Conservation (phyloP, 2,329 filamentous ascomycete species). For the Pseudogymnoascus verrucosus region DNA sequence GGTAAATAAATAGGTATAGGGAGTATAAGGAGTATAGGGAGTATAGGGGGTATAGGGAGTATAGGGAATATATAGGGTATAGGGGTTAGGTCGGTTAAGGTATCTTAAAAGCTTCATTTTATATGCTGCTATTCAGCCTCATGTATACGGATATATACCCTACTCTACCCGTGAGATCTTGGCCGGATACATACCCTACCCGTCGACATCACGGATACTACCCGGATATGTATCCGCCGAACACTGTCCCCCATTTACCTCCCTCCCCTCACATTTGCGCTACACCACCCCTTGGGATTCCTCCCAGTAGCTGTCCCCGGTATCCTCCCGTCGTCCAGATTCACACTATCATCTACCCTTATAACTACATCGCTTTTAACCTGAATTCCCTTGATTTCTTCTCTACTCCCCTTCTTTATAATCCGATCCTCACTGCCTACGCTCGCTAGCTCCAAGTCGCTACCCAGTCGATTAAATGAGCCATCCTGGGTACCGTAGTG, state of each 20-base stretch:
- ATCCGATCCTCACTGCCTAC: not conserved
- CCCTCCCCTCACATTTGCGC: not conserved
- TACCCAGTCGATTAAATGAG: not conserved
- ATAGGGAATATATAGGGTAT: too few relatives aligned
- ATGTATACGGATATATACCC: too few relatives aligned
- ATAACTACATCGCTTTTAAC: conserved; percentile 1
- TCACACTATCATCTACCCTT: not conserved
- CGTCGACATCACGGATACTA: too few relatives aligned
- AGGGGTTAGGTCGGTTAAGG: too few relatives aligned
- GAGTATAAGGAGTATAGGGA: too few relatives aligned
- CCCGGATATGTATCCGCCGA: too few relatives aligned
- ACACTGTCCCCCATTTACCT: not conserved
- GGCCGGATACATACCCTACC: too few relatives aligned
- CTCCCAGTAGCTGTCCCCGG: not conserved
- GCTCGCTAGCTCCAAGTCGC: not conserved
- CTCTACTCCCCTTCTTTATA: not conserved
- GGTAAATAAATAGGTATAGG: too few relatives aligned
- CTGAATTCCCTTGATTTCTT: not conserved
- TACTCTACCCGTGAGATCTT: too few relatives aligned
- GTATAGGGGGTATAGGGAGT: too few relatives aligned
- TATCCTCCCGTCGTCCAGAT: not conserved
- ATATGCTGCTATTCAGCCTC: too few relatives aligned
- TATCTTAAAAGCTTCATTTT: too few relatives aligned
- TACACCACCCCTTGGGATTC: not conserved
- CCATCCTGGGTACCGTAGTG: not conserved